These are phyloP conservation scores for Backusella mclennaniae DNA, from an alignment of 192 early-diverging fungal species.

Conservation along the genomic window DNA sequence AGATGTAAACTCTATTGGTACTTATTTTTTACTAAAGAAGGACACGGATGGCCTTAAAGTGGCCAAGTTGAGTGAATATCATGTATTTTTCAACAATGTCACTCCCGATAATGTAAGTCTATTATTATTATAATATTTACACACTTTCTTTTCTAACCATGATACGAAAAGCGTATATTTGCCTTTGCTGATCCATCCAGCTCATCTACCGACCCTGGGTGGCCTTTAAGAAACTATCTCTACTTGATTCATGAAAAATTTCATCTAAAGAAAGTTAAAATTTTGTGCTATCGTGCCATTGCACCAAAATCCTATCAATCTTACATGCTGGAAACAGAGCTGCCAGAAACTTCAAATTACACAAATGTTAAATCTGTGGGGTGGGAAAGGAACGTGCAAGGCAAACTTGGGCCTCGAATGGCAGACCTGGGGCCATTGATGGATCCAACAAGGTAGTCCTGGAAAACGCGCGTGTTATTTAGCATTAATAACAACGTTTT, in stretches of 20 bases:
- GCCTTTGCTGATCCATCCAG: conserved; percentile 89
- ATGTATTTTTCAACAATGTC: conserved; percentile 20
- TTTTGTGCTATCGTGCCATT: conserved; percentile 68
- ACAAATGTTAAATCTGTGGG: conserved; percentile 66
- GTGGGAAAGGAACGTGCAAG: conserved; percentile 87
- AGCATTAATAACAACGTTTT: background rate
- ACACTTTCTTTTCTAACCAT: background rate
- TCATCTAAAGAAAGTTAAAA: conserved; percentile 44
- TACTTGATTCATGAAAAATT: conserved; percentile 56
- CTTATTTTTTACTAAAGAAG: conserved; percentile 13
- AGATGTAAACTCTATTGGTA: background rate
- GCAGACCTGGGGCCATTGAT: conserved; percentile 85
- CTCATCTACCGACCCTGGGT: conserved; percentile 74
- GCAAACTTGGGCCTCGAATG: conserved; percentile 78
- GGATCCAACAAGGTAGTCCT: conserved; percentile 58
- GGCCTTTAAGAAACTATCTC: conserved; percentile 93
- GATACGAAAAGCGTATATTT: conserved; percentile 44
- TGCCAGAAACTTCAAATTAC: conserved; percentile 37
- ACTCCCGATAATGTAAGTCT: background rate
- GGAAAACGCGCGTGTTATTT: background rate
- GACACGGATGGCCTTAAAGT: background rate
- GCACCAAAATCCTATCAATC: conserved; percentile 41
- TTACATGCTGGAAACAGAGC: conserved; percentile 43
- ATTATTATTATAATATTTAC: background rate
- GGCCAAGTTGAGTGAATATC: conserved; percentile 4